Percentiles rank a stretch among this genome's conserved stretches.
Evolutionary conservation across 192 early-diverging fungal species (phyloP).

Genomic region (Piromyces finnis): DNA sequence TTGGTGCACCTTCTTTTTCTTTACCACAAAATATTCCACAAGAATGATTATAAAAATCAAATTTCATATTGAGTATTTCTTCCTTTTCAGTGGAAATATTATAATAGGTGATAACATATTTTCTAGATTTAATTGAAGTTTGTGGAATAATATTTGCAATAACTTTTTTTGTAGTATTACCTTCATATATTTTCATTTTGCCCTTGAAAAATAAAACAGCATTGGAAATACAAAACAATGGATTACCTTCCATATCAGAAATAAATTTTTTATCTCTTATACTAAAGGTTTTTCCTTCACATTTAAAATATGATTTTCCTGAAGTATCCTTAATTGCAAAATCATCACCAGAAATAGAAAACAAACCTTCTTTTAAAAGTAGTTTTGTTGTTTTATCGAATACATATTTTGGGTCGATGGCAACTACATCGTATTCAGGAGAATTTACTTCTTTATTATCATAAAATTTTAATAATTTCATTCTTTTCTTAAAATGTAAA

Average conservation of each 20-base stretch:
- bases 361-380: neutral
- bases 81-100: neutral
- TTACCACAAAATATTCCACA: neutral
- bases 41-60: neutral
- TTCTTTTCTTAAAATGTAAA: neutral
- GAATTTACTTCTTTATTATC: neutral
- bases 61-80: neutral
- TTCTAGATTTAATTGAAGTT: neutral
- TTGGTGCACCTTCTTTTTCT: neutral
- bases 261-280: neutral
- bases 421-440: neutral
- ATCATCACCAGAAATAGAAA: neutral
- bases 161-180: neutral
- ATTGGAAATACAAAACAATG: neutral
- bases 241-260: neutral
- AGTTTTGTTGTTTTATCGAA: neutral
- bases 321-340: neutral
- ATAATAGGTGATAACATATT: neutral
- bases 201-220: neutral
- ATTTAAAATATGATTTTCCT: neutral
- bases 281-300: neutral
- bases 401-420: neutral
- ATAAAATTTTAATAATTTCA: neutral
- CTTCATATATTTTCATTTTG: neutral
- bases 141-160: neutral